A percentile compares a stretch with the other conserved stretches of the same genome.
Conservation (phyloP, 139 green algal species). For the Chlorella sp. region DNA sequence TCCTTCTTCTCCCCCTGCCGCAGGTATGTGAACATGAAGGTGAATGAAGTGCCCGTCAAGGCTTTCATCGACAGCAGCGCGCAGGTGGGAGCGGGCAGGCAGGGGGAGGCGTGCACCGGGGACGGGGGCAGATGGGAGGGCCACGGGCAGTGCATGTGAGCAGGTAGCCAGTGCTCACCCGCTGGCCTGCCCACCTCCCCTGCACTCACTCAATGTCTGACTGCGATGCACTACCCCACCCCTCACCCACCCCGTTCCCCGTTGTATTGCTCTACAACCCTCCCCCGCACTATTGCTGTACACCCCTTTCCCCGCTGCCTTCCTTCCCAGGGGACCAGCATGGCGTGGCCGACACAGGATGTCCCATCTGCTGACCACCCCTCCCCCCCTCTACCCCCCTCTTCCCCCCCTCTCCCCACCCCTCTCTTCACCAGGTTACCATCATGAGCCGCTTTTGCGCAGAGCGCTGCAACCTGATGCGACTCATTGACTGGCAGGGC, state of each 20-base stretch:
- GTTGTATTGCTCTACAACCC: too few relatives aligned
- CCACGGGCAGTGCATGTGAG: too few relatives aligned
- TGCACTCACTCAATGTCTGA: too few relatives aligned
- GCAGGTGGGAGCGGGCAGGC: conserved; percentile 55
- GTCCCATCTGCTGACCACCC: too few relatives aligned
- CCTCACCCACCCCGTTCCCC: too few relatives aligned
- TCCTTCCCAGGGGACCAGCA: not conserved
- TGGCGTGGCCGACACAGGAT: too few relatives aligned
- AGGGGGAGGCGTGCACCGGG: too few relatives aligned
- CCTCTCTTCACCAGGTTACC: conserved; percentile 26
- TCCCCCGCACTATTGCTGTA: too few relatives aligned
- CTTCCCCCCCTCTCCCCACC: not conserved
- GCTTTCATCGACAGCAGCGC: conserved; percentile 91
- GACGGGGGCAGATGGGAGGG: not conserved
- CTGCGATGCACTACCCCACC: too few relatives aligned
- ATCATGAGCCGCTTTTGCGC: conserved; percentile 67
- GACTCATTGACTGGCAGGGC: conserved; percentile 89
- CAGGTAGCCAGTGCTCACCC: not conserved
- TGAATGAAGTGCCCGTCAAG: conserved; percentile 79
- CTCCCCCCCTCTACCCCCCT: too few relatives aligned
- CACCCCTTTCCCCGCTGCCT: too few relatives aligned
- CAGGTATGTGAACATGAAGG: conserved; percentile 85
- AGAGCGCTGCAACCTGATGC: conserved; percentile 80
- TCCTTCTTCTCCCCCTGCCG: not conserved
- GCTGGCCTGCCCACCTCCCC: not conserved